phyloP scores from a whole-genome alignment of 805 yeast genomes.

The Candida xiaguanensis region DNA sequence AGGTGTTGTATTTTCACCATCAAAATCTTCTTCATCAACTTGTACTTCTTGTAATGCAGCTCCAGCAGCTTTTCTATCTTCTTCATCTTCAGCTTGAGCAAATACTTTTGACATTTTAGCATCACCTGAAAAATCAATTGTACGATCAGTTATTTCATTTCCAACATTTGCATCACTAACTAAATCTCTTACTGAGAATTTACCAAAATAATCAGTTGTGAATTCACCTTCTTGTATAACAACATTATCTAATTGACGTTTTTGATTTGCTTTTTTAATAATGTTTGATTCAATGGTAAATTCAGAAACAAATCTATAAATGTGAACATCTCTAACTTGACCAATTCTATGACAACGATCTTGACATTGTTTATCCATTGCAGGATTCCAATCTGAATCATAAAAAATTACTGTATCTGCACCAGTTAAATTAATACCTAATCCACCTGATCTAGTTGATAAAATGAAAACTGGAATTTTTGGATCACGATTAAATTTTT shows the following conservation, averaged over 20 bases:
- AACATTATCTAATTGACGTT: conserved; percentile 87
- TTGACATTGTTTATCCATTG: conserved; percentile 99
- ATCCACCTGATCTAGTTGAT: conserved; percentile 96
- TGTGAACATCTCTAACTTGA: conserved; percentile 96
- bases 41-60: conserved; percentile 83
- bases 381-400: conserved; percentile 99
- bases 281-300: conserved; percentile 95
- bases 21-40: conserved; percentile 83
- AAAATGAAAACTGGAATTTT: conserved; percentile 86
- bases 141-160: conserved; percentile 37
- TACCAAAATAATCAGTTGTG: conserved; percentile 93
- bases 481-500: conserved; percentile 82
- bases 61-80: conserved; percentile 83
- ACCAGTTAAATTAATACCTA: conserved; percentile 96
- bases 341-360: conserved; percentile 99
- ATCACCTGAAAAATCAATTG: conserved; percentile 30
- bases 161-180: conserved; percentile 57
- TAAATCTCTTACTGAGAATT: conserved; percentile 79
- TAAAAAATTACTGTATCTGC: conserved; percentile 98
- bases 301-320: conserved; percentile 93
- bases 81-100: conserved; percentile 95
- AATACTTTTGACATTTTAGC: conserved; percentile 55
- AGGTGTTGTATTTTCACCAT: conserved; percentile 26
- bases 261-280: conserved; percentile 89
- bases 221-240: conserved; percentile 98